Evolutionary conservation across 2,329 filamentous ascomycete genomes (phyloP).

Genomic region (Stagonosporopsis chrysanthemi): DNA sequence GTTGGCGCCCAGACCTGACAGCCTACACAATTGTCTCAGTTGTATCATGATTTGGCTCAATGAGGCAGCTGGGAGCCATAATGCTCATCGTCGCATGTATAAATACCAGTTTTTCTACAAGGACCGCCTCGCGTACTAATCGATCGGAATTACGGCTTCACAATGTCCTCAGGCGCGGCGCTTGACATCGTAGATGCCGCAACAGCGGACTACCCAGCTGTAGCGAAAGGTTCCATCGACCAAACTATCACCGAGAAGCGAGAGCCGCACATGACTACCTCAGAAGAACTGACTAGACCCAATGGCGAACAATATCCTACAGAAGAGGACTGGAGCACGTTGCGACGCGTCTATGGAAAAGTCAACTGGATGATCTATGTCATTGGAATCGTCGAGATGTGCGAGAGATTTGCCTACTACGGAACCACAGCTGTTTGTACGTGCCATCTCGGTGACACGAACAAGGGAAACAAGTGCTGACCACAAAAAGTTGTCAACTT

Average conservation of each 20-base stretch:
- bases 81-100: not conserved
- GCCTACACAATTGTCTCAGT: constrained; percentile 2
- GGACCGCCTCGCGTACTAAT: not conserved
- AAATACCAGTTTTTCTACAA: constrained; percentile 1
- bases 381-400: constrained; percentile 42
- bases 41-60: constrained; percentile 19
- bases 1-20: constrained; percentile 22
- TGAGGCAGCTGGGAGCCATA: constrained; percentile 26
- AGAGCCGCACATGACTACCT: constrained; percentile 7
- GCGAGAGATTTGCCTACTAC: constrained; percentile 43
- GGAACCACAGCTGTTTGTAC: constrained; percentile 41
- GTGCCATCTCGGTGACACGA: not conserved
- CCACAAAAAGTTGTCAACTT: constrained; percentile 37
- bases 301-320: constrained; percentile 40
- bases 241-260: constrained; percentile 22
- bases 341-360: constrained; percentile 43
- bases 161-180: constrained; percentile 29
- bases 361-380: constrained; percentile 42
- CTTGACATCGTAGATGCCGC: constrained; percentile 30
- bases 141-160: not conserved
- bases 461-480: constrained; percentile 2
- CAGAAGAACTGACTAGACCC: constrained; percentile 24
- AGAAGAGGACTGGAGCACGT: constrained; percentile 37
- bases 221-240: constrained; percentile 14
- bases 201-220: constrained; percentile 17